A percentile compares a stretch with the other conserved stretches of the same genome.
Conservation (phyloP, 805 yeast genomes). For the Phaffomyces opuntiae region DNA sequence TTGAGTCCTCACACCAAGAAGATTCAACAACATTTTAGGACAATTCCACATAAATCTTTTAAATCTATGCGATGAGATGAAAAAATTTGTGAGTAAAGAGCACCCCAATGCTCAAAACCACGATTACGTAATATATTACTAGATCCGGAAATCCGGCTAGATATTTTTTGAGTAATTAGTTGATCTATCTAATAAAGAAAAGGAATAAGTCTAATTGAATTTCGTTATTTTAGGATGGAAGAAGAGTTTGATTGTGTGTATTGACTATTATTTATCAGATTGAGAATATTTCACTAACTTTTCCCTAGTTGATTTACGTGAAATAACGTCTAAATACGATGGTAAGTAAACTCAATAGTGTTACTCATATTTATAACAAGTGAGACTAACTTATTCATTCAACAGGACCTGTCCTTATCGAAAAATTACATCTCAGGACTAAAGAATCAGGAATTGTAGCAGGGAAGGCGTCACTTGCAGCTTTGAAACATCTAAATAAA, state of each 20-base stretch:
- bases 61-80: too few relatives aligned
- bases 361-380: background rate
- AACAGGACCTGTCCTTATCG: slow-evolving; percentile 17
- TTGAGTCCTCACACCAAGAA: background rate
- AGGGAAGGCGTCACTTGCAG: slow-evolving; percentile 12
- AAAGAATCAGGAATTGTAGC: slow-evolving; percentile 3
- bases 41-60: too few relatives aligned
- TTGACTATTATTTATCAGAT: too few relatives aligned
- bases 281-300: background rate
- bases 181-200: background rate
- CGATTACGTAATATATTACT: background rate
- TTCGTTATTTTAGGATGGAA: background rate
- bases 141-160: background rate
- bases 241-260: slow-evolving; percentile 4
- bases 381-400: background rate
- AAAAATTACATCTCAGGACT: slow-evolving; percentile 12
- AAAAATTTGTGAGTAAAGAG: too few relatives aligned
- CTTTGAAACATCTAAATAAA: slow-evolving; percentile 13
- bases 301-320: background rate
- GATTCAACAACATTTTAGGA: background rate
- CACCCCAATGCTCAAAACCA: background rate
- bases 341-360: slow-evolving; percentile 1
- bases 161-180: background rate
- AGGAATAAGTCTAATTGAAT: background rate
- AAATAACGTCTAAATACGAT: slow-evolving; percentile 1